Evolutionary conservation across 495 filamentous ascomycete genomes (phyloP).

Genomic region (Parmelia sp.): DNA sequence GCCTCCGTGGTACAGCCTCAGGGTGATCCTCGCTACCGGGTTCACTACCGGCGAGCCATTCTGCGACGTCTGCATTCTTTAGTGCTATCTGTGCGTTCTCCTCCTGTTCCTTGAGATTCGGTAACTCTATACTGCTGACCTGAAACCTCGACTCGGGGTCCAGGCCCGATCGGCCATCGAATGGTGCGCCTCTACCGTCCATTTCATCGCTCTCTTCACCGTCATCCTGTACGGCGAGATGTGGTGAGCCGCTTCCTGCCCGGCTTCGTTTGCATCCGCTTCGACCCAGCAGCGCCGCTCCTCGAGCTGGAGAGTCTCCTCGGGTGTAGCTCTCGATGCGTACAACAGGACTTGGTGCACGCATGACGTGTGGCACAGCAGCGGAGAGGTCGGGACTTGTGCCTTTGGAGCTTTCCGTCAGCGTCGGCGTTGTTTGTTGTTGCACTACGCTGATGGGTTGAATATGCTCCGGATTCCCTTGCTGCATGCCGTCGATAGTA

Average conservation of each 20-base stretch:
- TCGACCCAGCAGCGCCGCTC: slow-evolving; percentile 24
- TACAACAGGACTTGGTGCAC: slow-evolving; percentile 42
- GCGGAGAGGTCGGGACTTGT: slow-evolving; percentile 22
- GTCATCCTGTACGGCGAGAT: slow-evolving; percentile 37
- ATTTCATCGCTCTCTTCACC: slow-evolving; percentile 31
- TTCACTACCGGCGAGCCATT: slow-evolving; percentile 41
- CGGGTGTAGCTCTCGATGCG: slow-evolving; percentile 41
- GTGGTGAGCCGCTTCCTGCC: slow-evolving; percentile 32
- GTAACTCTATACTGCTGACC: slow-evolving; percentile 34
- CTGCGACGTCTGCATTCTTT: slow-evolving; percentile 41
- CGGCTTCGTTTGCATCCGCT: slow-evolving; percentile 32
- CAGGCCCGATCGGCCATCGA: slow-evolving; percentile 31
- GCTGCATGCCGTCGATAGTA: slow-evolving; percentile 11
- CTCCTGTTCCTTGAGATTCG: slow-evolving; percentile 43
- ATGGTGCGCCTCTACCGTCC: slow-evolving; percentile 11
- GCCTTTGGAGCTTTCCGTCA: slow-evolving; percentile 22
- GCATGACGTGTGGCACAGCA: slow-evolving; percentile 23
- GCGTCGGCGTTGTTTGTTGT: slow-evolving; percentile 18
- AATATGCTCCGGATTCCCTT: slow-evolving; percentile 9
- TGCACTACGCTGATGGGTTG: slow-evolving; percentile 11
- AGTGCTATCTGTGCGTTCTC: slow-evolving; percentile 35
- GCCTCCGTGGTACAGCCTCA: slow-evolving; percentile 24
- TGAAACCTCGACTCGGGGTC: slow-evolving; percentile 34
- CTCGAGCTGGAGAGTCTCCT: slow-evolving; percentile 44
- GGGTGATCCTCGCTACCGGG: slow-evolving; percentile 40